Percentiles rank a stretch among this genome's conserved stretches.
Conservation (phyloP, 2,329 filamentous ascomycete species). For the Cryphonectria naterciae region DNA sequence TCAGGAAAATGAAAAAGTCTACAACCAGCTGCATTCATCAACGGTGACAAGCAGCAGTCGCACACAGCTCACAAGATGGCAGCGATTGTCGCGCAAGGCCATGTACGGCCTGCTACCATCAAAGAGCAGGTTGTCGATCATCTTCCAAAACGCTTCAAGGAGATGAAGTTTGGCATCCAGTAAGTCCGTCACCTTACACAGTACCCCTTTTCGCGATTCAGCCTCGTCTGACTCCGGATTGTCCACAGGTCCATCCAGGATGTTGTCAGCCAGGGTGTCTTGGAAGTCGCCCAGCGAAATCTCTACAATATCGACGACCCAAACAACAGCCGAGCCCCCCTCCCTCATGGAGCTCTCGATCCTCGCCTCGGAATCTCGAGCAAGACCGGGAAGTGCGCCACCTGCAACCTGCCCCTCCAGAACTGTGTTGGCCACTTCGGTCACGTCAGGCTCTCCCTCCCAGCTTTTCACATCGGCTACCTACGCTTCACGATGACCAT, state of each 20-base stretch:
- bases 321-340: constrained; percentile 70
- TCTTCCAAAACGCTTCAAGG: constrained; percentile 87
- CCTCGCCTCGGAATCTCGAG: constrained; percentile 85
- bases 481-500: constrained; percentile 91
- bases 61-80: constrained; percentile 28
- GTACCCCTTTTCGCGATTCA: background rate
- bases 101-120: constrained; percentile 41
- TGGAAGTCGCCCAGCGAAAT: constrained; percentile 91
- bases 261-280: constrained; percentile 91
- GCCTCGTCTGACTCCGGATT: constrained; percentile 15
- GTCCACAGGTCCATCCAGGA: constrained; percentile 78
- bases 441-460: constrained; percentile 85
- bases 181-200: constrained; percentile 45
- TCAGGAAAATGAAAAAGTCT: constrained; percentile 21
- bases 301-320: constrained; percentile 84
- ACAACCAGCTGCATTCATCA: background rate
- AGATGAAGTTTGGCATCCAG: constrained; percentile 93
- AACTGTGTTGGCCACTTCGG: constrained; percentile 96
- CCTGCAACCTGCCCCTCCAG: constrained; percentile 79
- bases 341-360: constrained; percentile 85
- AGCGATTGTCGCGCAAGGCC: constrained; percentile 33
- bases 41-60: constrained; percentile 18
- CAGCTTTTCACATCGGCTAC: constrained; percentile 95
- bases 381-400: constrained; percentile 78
- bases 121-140: constrained; percentile 92